Base-by-base conservation (phyloP, 257 asterid species). In the Galeopsis tetrahit region DNA sequence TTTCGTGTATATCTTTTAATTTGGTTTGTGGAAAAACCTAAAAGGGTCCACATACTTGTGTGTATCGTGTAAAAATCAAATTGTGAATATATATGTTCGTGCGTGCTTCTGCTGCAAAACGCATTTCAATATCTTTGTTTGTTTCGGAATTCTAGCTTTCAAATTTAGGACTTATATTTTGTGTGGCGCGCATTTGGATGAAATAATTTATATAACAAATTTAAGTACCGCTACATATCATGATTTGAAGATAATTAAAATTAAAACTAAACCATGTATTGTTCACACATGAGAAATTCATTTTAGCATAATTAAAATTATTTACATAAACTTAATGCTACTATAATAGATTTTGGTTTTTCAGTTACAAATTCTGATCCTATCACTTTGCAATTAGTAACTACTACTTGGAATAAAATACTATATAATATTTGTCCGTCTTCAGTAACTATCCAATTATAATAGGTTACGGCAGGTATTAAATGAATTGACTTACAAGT, bases 11-110 rank as follows among this genome's bases (percentile, higher is more conserved):
- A 35, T 61, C 32, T 15, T 21, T 21, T 21, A 21, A 21, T 21
- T 15, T 63, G 78, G 40, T 66, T 33, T 74, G 87, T 76, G 89
- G 89, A 66, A 55, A 55, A 74, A 74, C 78, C 73, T 55, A 33
- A 65, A 55, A 53, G 78, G 78, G 72, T 32, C 78, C 78, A 43
- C 61, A 43, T 28, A 43, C 57, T 38, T 72, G 55, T 52, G 28
- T 52, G 46, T 40, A n/a, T 14, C n/a, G 31, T 62, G 69, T 43
- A 17, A 15, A 33, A 73, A 52, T 10, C 60, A 33, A 65, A 66
- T 43, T 74, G 60, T 73, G 28, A 21, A 73, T 9, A 63, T 43
- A 63, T 6, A n/a, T 53, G 71, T 17, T 13, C 34, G 66, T 39
- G 36, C 55, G 66, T 39, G 46, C 55, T 17, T 71, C 48, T 38